Evolutionary conservation across 495 filamentous ascomycete species (phyloP).

Genomic region (Aspergillus saccharolyticus): DNA sequence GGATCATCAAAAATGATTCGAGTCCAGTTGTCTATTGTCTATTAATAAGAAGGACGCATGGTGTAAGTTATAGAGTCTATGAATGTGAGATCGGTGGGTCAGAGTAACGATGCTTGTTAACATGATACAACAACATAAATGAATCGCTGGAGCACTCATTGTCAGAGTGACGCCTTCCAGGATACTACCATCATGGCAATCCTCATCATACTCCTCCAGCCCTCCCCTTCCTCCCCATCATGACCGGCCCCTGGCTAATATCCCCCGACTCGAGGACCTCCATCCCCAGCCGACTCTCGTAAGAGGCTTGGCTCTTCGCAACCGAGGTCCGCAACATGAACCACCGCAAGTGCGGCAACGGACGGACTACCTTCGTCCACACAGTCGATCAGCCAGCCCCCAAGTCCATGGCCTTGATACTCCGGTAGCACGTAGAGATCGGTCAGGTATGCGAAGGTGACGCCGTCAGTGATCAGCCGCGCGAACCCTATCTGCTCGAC

Average conservation of each 20-base stretch:
- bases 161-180: too few species aligned
- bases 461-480: conserved; percentile 58
- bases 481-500: conserved; percentile 52
- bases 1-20: too few species aligned
- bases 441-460: conserved; percentile 63
- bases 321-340: conserved; percentile 45
- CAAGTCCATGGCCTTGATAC: conserved; percentile 57
- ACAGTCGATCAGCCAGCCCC: conserved; percentile 56
- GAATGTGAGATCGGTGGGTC: too few species aligned
- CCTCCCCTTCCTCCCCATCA: conserved; percentile 22
- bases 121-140: too few species aligned
- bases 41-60: too few species aligned
- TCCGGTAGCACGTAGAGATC: conserved; percentile 59
- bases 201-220: conserved; percentile 8
- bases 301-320: conserved; percentile 36
- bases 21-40: too few species aligned
- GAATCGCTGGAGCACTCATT: too few species aligned
- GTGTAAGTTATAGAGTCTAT: too few species aligned
- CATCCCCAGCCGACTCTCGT: conserved; percentile 45
- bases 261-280: conserved; percentile 31
- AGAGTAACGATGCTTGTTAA: too few species aligned
- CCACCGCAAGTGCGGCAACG: conserved; percentile 52
- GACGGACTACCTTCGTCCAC: conserved; percentile 49
- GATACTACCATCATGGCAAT: too few species aligned
- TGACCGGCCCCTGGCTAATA: conserved; percentile 17